Conservation (phyloP, 208 protist species). For the Crithidia sp. region DNA sequence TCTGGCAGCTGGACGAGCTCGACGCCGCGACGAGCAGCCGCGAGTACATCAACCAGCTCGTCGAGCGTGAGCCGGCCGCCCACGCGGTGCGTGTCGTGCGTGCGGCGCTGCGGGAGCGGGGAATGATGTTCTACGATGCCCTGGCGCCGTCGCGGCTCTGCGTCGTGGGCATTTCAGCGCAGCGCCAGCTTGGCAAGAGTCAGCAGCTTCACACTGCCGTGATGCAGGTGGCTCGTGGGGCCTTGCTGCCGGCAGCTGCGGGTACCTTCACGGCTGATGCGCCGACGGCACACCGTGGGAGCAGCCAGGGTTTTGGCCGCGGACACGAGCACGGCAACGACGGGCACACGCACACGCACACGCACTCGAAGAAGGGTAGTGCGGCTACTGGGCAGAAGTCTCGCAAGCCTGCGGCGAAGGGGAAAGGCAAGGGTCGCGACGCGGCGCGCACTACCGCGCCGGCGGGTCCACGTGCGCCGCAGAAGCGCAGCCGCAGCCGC, state of each 20-base stretch:
- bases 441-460: background rate
- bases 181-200: conserved; percentile 30
- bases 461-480: background rate
- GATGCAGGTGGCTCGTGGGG: conserved; percentile 63
- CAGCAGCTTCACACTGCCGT: conserved; percentile 70
- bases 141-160: conserved; percentile 61
- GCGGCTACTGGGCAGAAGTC: background rate
- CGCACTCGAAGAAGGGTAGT: background rate
- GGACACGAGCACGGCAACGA: background rate
- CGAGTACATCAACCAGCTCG: conserved; percentile 73
- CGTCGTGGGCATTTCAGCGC: conserved; percentile 56
- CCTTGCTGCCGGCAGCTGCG: conserved; percentile 51
- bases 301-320: background rate
- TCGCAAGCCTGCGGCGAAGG: background rate
- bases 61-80: conserved; percentile 82
- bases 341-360: background rate
- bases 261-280: conserved; percentile 23
- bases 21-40: conserved; percentile 48
- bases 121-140: conserved; percentile 88
- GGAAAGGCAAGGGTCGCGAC: background rate
- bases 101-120: conserved; percentile 67
- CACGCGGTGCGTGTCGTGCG: conserved; percentile 75
- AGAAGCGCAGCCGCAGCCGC: conserved; percentile 28
- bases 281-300: background rate
- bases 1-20: conserved; percentile 84